Base-by-base conservation (phyloP, 1,139 yeast genomes). In the Blastobotrys aristatus region DNA sequence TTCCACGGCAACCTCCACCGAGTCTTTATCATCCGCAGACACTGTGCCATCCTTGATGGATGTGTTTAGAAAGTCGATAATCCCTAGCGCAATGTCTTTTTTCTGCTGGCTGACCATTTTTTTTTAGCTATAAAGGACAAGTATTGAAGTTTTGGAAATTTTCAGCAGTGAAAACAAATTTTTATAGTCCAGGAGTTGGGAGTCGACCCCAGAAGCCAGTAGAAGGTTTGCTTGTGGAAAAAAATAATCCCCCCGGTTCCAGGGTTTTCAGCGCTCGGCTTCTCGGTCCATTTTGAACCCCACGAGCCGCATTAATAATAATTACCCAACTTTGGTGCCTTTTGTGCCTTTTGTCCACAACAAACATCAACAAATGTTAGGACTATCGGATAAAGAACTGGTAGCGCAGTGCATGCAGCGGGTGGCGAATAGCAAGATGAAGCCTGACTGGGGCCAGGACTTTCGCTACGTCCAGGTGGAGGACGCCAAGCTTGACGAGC, bases 1-100 rank as follows among this genome's bases (percentile, higher is more conserved):
- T 62, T 87, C 96, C 60, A 89, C 78, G 56, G 97, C 97, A 45
- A 92, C 95, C 56, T 90, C 97, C 62, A 92, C 75, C n/a, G 97
- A 87, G 58, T 92, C 98, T 51, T 76, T 76, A 29, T 40, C 43
- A 18, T 40, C 42, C 10, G 34, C 20, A 29, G 42, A 39, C 45
- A 90, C 77, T 43, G 78, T 75, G 47, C 87, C 86, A 55, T 77
- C 74, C 40, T 75, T 64, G 30, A 85, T 78, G 7, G 88, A 72
- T 21, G 71, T 62, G 59, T 78, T 76, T 58, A 92, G 76, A 65
- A 83, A 90, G 55, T 80, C 79, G 45, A 89, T 80, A 54, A 92
- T 80, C 47, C 87, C 79, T 48, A 82, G 72, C 2, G 95, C 94
- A 48, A 86, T 75, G 56, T 85, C 86, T 65, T 84, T 77, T 62